Conservation (phyloP, 805 yeast genomes). For the Cyberlindnera samutprakarnensis region DNA sequence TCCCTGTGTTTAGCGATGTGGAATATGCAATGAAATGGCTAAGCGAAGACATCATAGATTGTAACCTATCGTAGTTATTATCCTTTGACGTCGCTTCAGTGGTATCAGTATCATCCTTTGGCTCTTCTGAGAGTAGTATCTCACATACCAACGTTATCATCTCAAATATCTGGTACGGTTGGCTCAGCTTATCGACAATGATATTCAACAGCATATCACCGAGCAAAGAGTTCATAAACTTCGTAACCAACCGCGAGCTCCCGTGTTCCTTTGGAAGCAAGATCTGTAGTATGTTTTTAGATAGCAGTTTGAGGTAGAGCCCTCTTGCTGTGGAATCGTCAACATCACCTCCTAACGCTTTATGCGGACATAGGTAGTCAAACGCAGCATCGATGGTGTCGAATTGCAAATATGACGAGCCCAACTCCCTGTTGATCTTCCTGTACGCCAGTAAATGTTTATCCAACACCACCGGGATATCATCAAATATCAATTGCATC, state of each 20-base stretch:
- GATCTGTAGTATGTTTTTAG: conserved; percentile 27
- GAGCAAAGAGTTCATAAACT: conserved; percentile 32
- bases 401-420: conserved; percentile 26
- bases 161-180: conserved; percentile 46
- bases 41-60: conserved; percentile 5
- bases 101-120: neutral
- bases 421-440: conserved; percentile 21
- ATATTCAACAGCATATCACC: conserved; percentile 36
- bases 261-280: conserved; percentile 34
- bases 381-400: conserved; percentile 27
- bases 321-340: conserved; percentile 21
- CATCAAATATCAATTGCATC: conserved; percentile 33
- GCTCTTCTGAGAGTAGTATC: too few species aligned
- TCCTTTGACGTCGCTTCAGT: neutral
- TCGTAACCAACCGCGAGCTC: conserved; percentile 30
- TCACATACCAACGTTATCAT: conserved; percentile 20
- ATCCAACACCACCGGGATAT: conserved; percentile 33
- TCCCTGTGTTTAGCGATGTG: conserved; percentile 4
- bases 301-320: conserved; percentile 29
- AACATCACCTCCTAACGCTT: conserved; percentile 23
- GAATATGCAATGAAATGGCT: conserved; percentile 13
- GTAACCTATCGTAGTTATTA: neutral
- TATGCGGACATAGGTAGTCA: conserved; percentile 27
- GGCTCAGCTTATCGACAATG: conserved; percentile 35
- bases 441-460: conserved; percentile 28